Evolutionary conservation across 768 basidiomycete species (phyloP), one percentile per base, ranked within the genome.

Genomic region (Nidularia pulvinata): DNA sequence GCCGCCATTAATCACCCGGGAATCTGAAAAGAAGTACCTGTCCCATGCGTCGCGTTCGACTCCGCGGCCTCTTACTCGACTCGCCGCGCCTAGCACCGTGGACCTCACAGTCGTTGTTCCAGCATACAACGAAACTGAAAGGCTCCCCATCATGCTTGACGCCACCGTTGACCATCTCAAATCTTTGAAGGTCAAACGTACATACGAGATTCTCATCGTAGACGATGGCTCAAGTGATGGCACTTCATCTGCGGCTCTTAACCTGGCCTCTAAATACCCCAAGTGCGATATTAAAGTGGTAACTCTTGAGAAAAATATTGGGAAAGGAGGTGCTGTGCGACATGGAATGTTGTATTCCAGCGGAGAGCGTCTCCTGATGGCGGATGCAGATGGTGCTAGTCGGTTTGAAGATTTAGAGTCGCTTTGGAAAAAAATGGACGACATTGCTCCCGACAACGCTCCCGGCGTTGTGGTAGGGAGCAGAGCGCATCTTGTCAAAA

Each of bases 301-400:
- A 52, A 84, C 79, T 19, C 74, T 98, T 54, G 84, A 84, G 65
- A 75, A 78, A 61, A 98, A 98, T 64, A 71, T 89, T 14, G 95
- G 95, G 1, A 98, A 98, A 65, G 95, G 95, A 16, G 95, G 94
- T 3, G 92, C 94, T 0, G 94, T 97, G 22, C 78, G 89, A 34
- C 95, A 97, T 70, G 95, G 95, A 35, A 91, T 95, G 83, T 67
- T 95, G 57, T 85, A 89, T 62, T 81, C 85, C 6, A 80, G 91
- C 3, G 95, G 95, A 6, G 70, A 77, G 58, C 74, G 91, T 7
- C 73, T 97, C 45, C 72, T 98, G 50, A 94, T 97, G 84, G 95
- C 88, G 43, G 95, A 98, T 63, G 95, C 95, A 6, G 95, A 98
- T 60, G 95, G 91, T 4, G 95, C 95, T 34, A 95, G 93, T 55